Evolutionary conservation across 2,329 filamentous ascomycete species (phyloP), one percentile per base, ranked within the genome.

Genomic region (Hymenoscyphus infarciens): DNA sequence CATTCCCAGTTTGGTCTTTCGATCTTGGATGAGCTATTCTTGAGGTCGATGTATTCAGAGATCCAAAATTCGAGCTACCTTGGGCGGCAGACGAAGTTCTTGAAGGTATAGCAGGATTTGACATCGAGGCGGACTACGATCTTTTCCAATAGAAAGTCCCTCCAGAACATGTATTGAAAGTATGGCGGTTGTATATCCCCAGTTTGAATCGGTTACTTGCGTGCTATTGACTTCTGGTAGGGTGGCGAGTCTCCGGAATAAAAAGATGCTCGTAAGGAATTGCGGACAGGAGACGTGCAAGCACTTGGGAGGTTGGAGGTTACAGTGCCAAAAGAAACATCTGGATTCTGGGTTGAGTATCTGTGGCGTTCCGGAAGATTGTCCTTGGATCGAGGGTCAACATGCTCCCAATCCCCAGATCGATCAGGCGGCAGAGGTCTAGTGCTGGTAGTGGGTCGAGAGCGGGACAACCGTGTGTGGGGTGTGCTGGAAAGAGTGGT

Each of bases 1-100:
- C 63, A 61, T 61, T 31, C 57, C 56, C 42, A 4, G 25, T 33
- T 33, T 59, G 61, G 10, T 22, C 27, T 33, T 27, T 63, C 55
- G 58, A 38, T 13, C 52, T 57, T 39, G 39, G 45, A n/a, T 13
- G 61, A 22, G 42, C 45, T 38, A 8, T 58, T 45, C 25, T 8
- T 45, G 53, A 53, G n/a, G 45, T 10, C 10, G 19, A 25, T 22
- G 7, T 5, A 25, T 25, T 13, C 19, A 49, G 3, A 25, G 45
- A 49, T 49, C 45, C 19, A 10, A 13, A 2, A 13, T 22, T 49
- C 2, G 45, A 49, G n/a, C 19, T 25, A 49, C n/a, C 22, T 22
- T 22, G 45, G 19, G 45, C 45, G 13, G 10, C 10, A 52, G 45
- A 52, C 2, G 45, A 22, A n/a, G 29, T 35, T n/a, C 16, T 33